Conservation (phyloP, 2,329 filamentous ascomycete species). For the Clathrospora elynae region DNA sequence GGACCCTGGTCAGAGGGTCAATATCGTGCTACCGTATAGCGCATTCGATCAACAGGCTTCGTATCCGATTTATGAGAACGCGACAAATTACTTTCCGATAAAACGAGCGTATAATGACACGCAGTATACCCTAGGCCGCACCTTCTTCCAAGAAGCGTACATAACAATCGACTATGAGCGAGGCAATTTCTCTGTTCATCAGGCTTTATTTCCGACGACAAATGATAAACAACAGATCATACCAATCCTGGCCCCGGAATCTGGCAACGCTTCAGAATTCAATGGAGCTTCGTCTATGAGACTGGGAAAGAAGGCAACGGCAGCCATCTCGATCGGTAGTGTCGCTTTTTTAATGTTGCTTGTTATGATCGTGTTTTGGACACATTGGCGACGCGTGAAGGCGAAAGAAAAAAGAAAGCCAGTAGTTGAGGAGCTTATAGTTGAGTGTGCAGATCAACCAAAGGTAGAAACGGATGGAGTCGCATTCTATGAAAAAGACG, state of each 20-base stretch:
- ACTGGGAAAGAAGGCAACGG: not conserved
- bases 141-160: conserved; percentile 69
- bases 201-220: conserved; percentile 14
- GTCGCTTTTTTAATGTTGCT: not conserved
- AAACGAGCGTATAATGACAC: conserved; percentile 59
- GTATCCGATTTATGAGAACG: conserved; percentile 62
- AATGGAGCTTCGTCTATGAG: not conserved
- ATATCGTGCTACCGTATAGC: conserved; percentile 51
- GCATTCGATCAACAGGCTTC: conserved; percentile 53
- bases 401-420: not conserved
- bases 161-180: conserved; percentile 53
- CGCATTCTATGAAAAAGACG: conserved; percentile 13
- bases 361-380: not conserved
- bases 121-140: conserved; percentile 65
- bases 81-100: conserved; percentile 70
- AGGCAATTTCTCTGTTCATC: conserved; percentile 16
- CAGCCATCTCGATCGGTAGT: conserved; percentile 5
- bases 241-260: conserved; percentile 2
- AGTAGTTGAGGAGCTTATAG: not conserved
- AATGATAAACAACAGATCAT: conserved; percentile 11
- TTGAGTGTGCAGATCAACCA: conserved; percentile 9
- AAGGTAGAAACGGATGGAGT: conserved; percentile 11
- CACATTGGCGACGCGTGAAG: not conserved
- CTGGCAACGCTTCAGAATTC: not conserved
- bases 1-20: conserved; percentile 35